Percentiles rank a stretch among this genome's conserved stretches.
Evolutionary conservation across 345 rosid species (phyloP).

Genomic region (Syzygium oleosum): DNA sequence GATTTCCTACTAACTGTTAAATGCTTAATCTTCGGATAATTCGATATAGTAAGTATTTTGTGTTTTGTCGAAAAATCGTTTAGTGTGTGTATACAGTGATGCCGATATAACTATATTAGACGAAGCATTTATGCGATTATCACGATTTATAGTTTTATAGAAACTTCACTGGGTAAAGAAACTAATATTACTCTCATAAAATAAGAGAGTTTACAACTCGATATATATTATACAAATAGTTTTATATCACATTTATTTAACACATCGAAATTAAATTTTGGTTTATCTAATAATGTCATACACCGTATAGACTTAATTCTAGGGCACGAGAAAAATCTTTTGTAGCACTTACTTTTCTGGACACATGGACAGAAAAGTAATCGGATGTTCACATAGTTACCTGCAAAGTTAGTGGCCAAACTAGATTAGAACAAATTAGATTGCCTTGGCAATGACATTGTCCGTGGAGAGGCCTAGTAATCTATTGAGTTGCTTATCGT

Average conservation of each 20-base stretch:
- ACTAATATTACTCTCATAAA: not conserved
- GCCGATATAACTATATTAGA: not conserved
- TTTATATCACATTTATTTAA: not conserved
- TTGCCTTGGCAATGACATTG: not conserved
- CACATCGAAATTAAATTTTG: not conserved
- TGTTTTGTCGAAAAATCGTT: not conserved
- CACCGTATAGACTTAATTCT: not conserved
- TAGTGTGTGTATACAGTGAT: not conserved
- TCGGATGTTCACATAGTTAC: not conserved
- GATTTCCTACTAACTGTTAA: not conserved
- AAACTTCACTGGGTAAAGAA: not conserved
- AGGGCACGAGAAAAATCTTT: not conserved
- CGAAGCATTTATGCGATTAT: not conserved
- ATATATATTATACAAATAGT: not conserved
- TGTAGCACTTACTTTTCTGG: not conserved
- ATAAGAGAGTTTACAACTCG: not conserved
- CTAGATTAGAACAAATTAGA: not conserved
- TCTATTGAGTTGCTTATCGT: not conserved
- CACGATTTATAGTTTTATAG: not conserved
- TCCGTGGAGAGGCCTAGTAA: not conserved
- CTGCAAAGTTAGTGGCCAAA: not conserved
- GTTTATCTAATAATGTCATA: not conserved
- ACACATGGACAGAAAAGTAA: not conserved
- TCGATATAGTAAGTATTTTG: not conserved
- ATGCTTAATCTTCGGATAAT: not conserved